Conservation (phyloP, 2,329 filamentous ascomycete species). For the Fusarium odoratissimum region DNA sequence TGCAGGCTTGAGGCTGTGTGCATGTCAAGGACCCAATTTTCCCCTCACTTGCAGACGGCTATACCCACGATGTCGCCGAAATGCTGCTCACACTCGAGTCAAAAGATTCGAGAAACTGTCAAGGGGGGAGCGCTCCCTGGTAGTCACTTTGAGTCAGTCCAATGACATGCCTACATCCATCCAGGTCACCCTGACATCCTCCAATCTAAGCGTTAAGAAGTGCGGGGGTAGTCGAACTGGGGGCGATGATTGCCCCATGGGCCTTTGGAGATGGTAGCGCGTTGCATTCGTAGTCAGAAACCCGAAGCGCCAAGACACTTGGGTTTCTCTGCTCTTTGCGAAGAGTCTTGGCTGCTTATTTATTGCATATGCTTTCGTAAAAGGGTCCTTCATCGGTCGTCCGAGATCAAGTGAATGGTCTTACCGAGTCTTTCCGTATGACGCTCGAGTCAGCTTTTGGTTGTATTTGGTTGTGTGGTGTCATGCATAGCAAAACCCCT, state of each 20-base stretch:
- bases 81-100: constrained; percentile 12
- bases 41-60: constrained; percentile 30
- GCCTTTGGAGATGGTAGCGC: neutral
- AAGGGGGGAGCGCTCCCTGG: constrained; percentile 7
- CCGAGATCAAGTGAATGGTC: constrained; percentile 10
- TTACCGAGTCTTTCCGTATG: constrained; percentile 29
- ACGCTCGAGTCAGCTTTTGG: constrained; percentile 20
- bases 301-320: constrained; percentile 43
- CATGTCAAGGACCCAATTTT: constrained; percentile 24
- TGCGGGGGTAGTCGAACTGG: constrained; percentile 40
- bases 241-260: constrained; percentile 24
- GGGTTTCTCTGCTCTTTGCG: constrained; percentile 16
- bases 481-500: constrained; percentile 3
- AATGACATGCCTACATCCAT: constrained; percentile 27
- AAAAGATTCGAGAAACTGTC: constrained; percentile 30
- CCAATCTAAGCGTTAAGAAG: constrained; percentile 29
- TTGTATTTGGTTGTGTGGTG: neutral
- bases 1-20: constrained; percentile 42
- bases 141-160: constrained; percentile 16
- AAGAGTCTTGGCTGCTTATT: constrained; percentile 26
- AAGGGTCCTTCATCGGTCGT: constrained; percentile 24
- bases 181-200: constrained; percentile 8
- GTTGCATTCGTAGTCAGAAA: constrained; percentile 16
- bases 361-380: constrained; percentile 17
- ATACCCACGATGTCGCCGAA: constrained; percentile 33